Evolutionary conservation across 148 eudicot species (phyloP).

Genomic region (Chenopodium quinoa): DNA sequence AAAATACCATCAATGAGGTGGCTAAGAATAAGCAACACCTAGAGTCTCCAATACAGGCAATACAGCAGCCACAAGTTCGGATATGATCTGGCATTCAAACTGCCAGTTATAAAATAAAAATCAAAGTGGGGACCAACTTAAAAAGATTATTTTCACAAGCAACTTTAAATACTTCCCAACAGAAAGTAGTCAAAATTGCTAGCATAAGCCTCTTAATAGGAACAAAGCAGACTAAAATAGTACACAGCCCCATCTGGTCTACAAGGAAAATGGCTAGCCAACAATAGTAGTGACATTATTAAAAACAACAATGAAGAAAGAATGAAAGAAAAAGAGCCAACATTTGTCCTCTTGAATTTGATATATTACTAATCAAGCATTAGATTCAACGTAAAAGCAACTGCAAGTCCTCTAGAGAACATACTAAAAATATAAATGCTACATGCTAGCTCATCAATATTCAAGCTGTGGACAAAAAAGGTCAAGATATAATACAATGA

Average conservation of each 20-base stretch:
- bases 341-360: background rate
- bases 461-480: background rate
- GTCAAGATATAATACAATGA: slow-evolving; percentile 54
- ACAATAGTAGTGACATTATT: background rate
- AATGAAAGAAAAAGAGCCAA: background rate
- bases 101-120: background rate
- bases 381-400: background rate
- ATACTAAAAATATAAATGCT: background rate
- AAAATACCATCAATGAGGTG: background rate
- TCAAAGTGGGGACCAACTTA: background rate
- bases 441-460: background rate
- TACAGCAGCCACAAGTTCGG: background rate
- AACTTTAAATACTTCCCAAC: background rate
- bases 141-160: background rate
- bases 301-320: too few relatives aligned
- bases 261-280: background rate
- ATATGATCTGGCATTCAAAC: background rate
- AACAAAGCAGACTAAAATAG: background rate
- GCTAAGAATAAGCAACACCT: background rate
- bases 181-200: background rate
- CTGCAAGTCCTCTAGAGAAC: background rate
- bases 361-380: background rate
- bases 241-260: background rate
- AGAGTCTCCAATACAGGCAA: background rate
- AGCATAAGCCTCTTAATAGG: background rate